Percentiles rank a stretch among this genome's conserved stretches.
These are phyloP conservation scores for Strobilomyces echinocephalus DNA, from an alignment of 768 basidiomycete species.

Conservation along the genomic window DNA sequence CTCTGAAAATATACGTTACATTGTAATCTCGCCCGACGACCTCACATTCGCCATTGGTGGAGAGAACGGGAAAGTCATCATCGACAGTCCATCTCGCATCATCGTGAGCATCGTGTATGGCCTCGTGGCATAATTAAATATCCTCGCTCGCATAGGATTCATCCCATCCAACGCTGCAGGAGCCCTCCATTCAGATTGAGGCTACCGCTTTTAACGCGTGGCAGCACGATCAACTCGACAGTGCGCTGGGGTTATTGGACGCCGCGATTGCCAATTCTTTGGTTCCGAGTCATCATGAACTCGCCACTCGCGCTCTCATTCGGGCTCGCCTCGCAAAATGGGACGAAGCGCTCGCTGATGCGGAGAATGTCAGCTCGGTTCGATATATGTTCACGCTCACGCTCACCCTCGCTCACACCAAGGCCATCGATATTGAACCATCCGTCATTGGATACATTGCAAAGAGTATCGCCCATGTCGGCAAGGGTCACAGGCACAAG, in stretches of 20 bases:
- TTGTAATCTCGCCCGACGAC: background rate
- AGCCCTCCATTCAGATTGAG: background rate
- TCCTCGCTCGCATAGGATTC: background rate
- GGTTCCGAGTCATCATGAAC: background rate
- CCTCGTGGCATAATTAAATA: background rate
- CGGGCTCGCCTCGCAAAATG: background rate
- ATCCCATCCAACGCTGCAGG: background rate
- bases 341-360: background rate
- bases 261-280: background rate
- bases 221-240: background rate
- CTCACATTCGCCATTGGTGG: background rate
- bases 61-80: background rate
- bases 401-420: background rate
- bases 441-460: background rate
- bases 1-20: background rate
- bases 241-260: too few relatives aligned
- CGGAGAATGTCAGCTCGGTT: background rate
- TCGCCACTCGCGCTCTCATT: background rate
- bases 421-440: background rate
- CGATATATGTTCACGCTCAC: background rate
- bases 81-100: background rate
- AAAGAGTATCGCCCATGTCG: background rate
- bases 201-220: background rate
- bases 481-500: background rate
- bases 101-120: background rate